Conservation (phyloP, 352 stramenopile genomes). For the Phytophthora hibernalis region DNA sequence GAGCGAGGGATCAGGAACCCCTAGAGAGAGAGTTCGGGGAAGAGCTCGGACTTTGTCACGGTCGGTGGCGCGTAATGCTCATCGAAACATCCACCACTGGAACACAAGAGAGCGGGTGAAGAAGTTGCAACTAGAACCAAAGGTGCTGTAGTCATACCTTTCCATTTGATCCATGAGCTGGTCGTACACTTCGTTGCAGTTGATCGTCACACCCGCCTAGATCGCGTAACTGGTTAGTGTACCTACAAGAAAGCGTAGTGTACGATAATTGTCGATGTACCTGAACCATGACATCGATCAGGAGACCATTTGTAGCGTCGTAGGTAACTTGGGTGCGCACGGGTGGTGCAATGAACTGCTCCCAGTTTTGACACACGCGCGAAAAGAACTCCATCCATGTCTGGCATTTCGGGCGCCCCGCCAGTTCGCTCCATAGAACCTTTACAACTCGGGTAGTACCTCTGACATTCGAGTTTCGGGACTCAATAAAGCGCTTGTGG, state of each 20-base stretch:
- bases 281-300: slow-evolving; percentile 67
- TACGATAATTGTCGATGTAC: slow-evolving; percentile 33
- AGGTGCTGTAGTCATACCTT: slow-evolving; percentile 25
- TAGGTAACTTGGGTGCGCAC: slow-evolving; percentile 71
- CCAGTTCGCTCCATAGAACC: slow-evolving; percentile 89
- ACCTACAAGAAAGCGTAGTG: background rate
- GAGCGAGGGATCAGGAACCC: slow-evolving; percentile 38
- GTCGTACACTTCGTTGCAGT: slow-evolving; percentile 44
- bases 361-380: slow-evolving; percentile 35
- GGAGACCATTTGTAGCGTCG: slow-evolving; percentile 57
- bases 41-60: slow-evolving; percentile 47
- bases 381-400: slow-evolving; percentile 31
- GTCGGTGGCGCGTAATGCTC: slow-evolving; percentile 50
- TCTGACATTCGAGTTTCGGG: slow-evolving; percentile 59
- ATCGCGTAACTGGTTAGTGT: background rate
- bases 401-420: slow-evolving; percentile 37
- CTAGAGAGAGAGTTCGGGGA: slow-evolving; percentile 19
- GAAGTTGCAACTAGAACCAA: background rate
- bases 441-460: slow-evolving; percentile 80
- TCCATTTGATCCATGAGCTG: slow-evolving; percentile 54
- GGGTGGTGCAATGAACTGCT: slow-evolving; percentile 45
- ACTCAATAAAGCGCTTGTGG: slow-evolving; percentile 65
- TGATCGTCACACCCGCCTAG: slow-evolving; percentile 46
- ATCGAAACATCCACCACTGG: slow-evolving; percentile 63
- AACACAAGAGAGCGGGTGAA: background rate